phyloP scores from a whole-genome alignment of 2,329 filamentous ascomycete genomes.

The Penicillium sp. region DNA sequence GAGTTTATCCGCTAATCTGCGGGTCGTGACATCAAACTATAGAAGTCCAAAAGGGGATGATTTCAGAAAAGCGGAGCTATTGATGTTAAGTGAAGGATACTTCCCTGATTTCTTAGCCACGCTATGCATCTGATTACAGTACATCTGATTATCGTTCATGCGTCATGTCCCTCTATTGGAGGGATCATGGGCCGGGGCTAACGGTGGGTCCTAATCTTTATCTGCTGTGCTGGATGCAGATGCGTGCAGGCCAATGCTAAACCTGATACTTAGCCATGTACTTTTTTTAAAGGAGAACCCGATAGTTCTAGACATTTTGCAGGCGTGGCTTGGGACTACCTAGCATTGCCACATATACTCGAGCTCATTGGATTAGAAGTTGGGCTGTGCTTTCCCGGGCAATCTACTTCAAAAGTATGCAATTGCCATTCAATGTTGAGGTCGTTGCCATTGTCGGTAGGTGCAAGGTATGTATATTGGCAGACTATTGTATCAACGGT shows the following conservation, averaged over 20 bases:
- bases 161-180: slow-evolving; percentile 3
- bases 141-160: slow-evolving; percentile 1
- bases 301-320: too few species aligned
- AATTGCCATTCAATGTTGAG: too few species aligned
- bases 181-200: background rate
- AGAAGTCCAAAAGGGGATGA: background rate
- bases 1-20: slow-evolving; percentile 9
- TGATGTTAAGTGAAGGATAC: background rate
- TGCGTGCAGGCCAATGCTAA: background rate
- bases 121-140: background rate
- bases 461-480: too few species aligned
- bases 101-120: slow-evolving; percentile 11
- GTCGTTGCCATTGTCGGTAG: too few species aligned
- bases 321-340: too few species aligned
- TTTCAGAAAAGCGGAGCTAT: background rate
- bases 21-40: slow-evolving; percentile 23
- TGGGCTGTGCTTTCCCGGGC: too few species aligned
- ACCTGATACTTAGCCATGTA: too few species aligned
- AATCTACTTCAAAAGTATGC: too few species aligned
- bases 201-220: background rate
- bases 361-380: too few species aligned
- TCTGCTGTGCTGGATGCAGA: background rate
- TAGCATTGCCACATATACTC: too few species aligned
- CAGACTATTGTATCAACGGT: background rate
- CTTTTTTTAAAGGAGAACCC: too few species aligned